Evolutionary conservation across 2,329 filamentous ascomycete genomes (phyloP).

Genomic region (Xylaria sp.): DNA sequence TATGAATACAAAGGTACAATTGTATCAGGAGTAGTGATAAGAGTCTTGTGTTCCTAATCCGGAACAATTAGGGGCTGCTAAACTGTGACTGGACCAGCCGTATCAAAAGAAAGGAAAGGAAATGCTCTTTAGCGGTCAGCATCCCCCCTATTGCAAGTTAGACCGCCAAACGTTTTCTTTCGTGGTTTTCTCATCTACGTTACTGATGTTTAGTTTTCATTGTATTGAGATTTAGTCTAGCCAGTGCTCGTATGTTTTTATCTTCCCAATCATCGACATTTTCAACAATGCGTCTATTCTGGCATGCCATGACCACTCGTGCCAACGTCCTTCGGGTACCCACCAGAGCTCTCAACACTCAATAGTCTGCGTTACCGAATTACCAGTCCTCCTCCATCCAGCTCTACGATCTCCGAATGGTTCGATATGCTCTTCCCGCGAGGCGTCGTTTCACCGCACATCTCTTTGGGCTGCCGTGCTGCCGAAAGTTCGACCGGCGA

Average conservation of each 20-base stretch:
- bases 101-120: constrained; percentile 17
- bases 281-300: neutral
- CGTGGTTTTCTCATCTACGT: neutral
- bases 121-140: constrained; percentile 1
- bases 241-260: neutral
- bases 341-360: neutral
- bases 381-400: neutral
- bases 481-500: constrained; percentile 23
- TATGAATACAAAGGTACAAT: constrained; percentile 8
- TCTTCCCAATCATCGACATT: neutral
- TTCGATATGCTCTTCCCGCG: constrained; percentile 23
- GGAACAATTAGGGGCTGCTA: constrained; percentile 26
- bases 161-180: neutral
- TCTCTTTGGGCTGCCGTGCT: constrained; percentile 19
- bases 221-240: neutral
- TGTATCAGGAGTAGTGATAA: constrained; percentile 17
- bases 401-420: constrained; percentile 12
- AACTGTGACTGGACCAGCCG: constrained; percentile 18
- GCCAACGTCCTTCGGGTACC: neutral
- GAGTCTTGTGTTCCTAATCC: constrained; percentile 17
- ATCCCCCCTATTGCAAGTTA: constrained; percentile 1
- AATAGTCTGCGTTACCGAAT: neutral
- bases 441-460: constrained; percentile 5
- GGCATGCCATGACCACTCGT: neutral
- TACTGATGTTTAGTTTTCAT: neutral